Percentiles rank a stretch among this genome's conserved stretches.
phyloP scores from a whole-genome alignment of 345 rosid genomes.

The Arabidopsis suecica region DNA sequence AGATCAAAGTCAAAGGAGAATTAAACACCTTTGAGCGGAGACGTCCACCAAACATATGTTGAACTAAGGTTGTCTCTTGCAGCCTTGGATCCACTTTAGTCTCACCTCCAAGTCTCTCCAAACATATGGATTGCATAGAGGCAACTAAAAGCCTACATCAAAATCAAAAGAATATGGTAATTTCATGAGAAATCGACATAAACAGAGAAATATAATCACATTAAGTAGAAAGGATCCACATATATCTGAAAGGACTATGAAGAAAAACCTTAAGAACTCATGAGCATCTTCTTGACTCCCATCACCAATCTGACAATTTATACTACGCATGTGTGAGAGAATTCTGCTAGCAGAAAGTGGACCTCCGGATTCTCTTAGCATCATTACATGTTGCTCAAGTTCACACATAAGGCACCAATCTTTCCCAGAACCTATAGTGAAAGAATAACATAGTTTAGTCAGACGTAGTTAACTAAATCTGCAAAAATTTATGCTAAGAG shows the following conservation, averaged over 20 bases:
- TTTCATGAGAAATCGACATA: slow-evolving; percentile 19
- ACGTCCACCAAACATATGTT: slow-evolving; percentile 81
- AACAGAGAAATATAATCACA: neutral
- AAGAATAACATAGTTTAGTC: slow-evolving; percentile 12
- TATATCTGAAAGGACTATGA: slow-evolving; percentile 29
- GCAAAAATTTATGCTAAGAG: neutral
- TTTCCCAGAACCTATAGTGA: slow-evolving; percentile 61
- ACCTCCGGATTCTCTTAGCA: slow-evolving; percentile 73
- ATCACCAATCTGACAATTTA: slow-evolving; percentile 75
- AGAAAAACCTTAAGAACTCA: slow-evolving; percentile 74
- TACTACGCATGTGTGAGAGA: slow-evolving; percentile 66
- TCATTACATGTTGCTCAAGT: slow-evolving; percentile 77
- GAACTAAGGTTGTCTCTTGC: slow-evolving; percentile 89
- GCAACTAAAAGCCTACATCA: slow-evolving; percentile 69
- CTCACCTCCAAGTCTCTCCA: slow-evolving; percentile 83
- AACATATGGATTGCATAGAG: slow-evolving; percentile 84
- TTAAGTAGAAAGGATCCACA: neutral
- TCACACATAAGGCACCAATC: slow-evolving; percentile 92
- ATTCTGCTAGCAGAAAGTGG: slow-evolving; percentile 76
- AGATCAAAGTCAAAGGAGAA: neutral
- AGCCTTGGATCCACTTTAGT: slow-evolving; percentile 64
- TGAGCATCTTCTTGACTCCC: slow-evolving; percentile 96
- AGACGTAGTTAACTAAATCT: neutral
- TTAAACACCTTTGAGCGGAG: slow-evolving; percentile 69
- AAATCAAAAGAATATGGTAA: slow-evolving; percentile 14